Base-by-base conservation (phyloP, 1,139 yeast species). In the Debaryomycetaceae sp. region DNA sequence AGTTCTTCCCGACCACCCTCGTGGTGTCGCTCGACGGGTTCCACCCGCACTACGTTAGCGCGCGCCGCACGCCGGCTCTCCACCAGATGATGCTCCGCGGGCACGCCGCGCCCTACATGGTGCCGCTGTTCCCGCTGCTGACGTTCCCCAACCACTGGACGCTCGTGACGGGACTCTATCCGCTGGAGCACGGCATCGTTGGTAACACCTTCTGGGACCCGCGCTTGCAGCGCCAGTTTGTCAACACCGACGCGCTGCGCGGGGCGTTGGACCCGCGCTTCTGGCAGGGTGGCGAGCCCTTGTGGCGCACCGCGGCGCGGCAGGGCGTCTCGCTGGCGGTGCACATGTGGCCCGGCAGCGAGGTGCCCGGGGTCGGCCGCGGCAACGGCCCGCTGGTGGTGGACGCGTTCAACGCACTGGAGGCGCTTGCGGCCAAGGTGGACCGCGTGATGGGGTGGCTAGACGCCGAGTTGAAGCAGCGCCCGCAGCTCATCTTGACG, bases 281-380 rank as follows among this genome's bases (percentile, higher is more conserved):
- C 62, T 85, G 95, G 95, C 53, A 45, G 30, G 91, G 93, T 7
- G 95, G 95, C 18, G 93, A 84, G 49, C 94, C 96, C 1, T 53
- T 88, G 17, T 88, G 96, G 96, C 61, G 67, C 27, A 83, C 95
- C 0, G 88, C 93, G 0, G 62, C 63, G 16, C 53, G 53, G n/a
- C 83, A 82, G 38, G 80, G 78, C 1, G 71, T 83, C 4, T 63
- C 63, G 10, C 62, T 83, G 2, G 95, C 93, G 0, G 80, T 85
- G n/a, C 95, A 88, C 52, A 86, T 88, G 95, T 88, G 95, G 95
- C 96, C 96, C 0, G 95, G 96, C 1, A 78, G 88, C 38, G 95
- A 85, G 45, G 93, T 81, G 3, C 70, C 66, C 32, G 64, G 75
- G 3, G 43, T 61, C 3, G 68, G 67, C 5, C 58, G 57, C 20